phyloP scores from a whole-genome alignment of 2,329 filamentous ascomycete species.

The Stagonosporopsis rhizophila region DNA sequence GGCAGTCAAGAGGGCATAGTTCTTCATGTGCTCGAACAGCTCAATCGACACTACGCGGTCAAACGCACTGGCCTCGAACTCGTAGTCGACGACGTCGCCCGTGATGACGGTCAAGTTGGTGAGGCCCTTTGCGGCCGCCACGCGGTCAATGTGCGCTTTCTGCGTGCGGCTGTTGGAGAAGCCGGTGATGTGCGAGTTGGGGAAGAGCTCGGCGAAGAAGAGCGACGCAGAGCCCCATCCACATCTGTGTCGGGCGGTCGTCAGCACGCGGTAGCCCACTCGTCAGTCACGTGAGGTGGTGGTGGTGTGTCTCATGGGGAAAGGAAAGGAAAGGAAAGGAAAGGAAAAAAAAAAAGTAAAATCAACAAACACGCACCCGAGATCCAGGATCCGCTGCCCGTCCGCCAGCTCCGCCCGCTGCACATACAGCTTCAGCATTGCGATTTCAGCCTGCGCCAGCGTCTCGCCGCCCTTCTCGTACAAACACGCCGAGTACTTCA shows the following conservation, averaged over 20 bases:
- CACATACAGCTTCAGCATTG: conserved; percentile 70
- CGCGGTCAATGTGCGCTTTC: conserved; percentile 69
- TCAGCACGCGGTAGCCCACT: background rate
- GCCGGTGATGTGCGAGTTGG: conserved; percentile 67
- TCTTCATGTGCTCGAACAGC: conserved; percentile 80
- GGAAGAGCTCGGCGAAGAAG: conserved; percentile 71
- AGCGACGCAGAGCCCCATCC: conserved; percentile 72
- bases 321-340: too few relatives aligned
- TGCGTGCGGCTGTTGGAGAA: conserved; percentile 76
- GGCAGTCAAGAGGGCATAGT: conserved; percentile 71
- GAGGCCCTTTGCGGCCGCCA: conserved; percentile 64
- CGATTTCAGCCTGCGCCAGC: conserved; percentile 70
- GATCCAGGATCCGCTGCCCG: conserved; percentile 68
- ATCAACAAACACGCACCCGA: conserved; percentile 57
- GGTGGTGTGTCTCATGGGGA: too few relatives aligned
- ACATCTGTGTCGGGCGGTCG: conserved; percentile 55
- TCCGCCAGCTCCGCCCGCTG: conserved; percentile 65
- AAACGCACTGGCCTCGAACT: conserved; percentile 65
- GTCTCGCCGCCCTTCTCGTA: conserved; percentile 65
- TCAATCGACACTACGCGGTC: conserved; percentile 74
- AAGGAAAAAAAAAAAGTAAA: too few relatives aligned
- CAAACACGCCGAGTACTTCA: conserved; percentile 75
- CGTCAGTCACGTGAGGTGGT: conserved; percentile 6
- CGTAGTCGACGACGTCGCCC: conserved; percentile 70
- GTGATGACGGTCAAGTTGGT: conserved; percentile 70